phyloP scores from a whole-genome alignment of 2,329 filamentous ascomycete species.

The Colletotrichum orbiculare region DNA sequence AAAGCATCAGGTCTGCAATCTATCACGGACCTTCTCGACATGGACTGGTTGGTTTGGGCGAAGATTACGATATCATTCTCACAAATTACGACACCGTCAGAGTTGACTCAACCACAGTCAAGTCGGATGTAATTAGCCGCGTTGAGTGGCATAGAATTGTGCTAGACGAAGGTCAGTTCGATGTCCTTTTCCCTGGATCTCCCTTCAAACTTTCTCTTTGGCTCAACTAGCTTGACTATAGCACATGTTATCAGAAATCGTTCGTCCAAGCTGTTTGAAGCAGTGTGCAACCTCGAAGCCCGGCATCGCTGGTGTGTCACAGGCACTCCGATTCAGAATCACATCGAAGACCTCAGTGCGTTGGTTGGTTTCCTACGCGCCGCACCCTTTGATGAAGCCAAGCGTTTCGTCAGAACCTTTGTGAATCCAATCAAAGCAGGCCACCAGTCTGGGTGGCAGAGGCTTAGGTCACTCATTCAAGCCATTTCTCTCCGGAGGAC shows the following conservation, averaged over 20 bases:
- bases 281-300: neutral
- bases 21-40: neutral
- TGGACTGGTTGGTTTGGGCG: neutral
- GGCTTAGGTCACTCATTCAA: neutral
- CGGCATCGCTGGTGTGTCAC: neutral
- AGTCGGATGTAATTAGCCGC: neutral
- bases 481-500: neutral
- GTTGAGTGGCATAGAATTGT: neutral
- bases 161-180: neutral
- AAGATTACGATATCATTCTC: neutral
- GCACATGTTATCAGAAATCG: neutral
- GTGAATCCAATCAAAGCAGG: neutral
- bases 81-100: neutral
- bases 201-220: neutral
- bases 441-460: neutral
- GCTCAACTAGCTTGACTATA: neutral
- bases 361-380: neutral
- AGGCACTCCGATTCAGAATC: neutral
- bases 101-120: neutral
- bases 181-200: neutral
- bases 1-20: neutral
- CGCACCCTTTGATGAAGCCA: neutral
- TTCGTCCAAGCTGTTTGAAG: neutral
- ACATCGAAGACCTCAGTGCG: neutral
- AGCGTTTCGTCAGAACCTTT: neutral